Base-by-base conservation (phyloP, 116 monocot species). In the Cymodocea nodosa region DNA sequence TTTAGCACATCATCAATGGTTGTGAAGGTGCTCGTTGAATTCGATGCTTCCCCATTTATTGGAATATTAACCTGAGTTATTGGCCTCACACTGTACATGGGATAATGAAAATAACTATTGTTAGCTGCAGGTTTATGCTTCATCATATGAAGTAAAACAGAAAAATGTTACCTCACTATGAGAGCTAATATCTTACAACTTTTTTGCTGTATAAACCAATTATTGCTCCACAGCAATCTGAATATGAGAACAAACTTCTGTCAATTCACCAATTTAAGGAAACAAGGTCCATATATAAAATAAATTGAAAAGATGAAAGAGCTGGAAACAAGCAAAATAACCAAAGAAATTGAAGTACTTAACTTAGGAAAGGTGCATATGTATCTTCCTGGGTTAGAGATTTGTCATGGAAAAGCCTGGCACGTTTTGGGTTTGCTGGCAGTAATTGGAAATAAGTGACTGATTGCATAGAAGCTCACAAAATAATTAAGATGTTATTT, bases 151-250 rank as follows among this genome's bases (percentile, higher is more conserved):
- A 74, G 25, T 64, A 57, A 67, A 58, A 17, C 15, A 51, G 65
- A 69, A 73, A 59, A 64, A 17, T 15, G 53, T 44, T 70, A 98
- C 98, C 98, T 92, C 64, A 92, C 79, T 57, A 86, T 76, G 23
- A 80, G 75, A 53, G 89, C 73, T 72, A 98, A 78, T 74, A 89
- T 86, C 79, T 86, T 98, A 62, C 98, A 92, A 67, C 82, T 86
- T 79, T 86, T 98, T 70, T 98, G 92, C 82, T 98, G 98, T 40
- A 98, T 84, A 64, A 98, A 98, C 98, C 98, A 98, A 72, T 92
- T 92, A 18, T 72, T 81, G 62, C 71, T 86, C 84, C 80, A 82
- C 39, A 98, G 80, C 78, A 80, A 82, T 65, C 98, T 98, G 89
- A 76, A 84, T 71, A 66, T n/a, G 15, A 49, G 52, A 19, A 56